phyloP scores from a whole-genome alignment of 176 grass and related monocot species.

The Puccinellia tenuiflora region DNA sequence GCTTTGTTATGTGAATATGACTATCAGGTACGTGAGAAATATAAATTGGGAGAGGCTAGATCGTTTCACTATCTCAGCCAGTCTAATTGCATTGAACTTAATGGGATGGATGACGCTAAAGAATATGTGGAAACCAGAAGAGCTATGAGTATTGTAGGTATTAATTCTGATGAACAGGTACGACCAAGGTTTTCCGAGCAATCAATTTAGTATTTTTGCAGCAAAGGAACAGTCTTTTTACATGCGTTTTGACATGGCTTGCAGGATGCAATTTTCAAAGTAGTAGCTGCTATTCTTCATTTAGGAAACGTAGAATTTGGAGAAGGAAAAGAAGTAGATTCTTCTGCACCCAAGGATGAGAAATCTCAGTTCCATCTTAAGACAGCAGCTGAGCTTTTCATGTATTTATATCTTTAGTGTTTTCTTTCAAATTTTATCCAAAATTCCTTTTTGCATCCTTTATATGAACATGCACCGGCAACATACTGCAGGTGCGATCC shows the following conservation, averaged over 20 bases:
- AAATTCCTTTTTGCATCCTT: neutral
- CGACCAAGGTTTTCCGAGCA: neutral
- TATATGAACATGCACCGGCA: constrained; percentile 14
- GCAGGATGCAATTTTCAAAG: constrained; percentile 94
- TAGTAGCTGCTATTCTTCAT: constrained; percentile 96
- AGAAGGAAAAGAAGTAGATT: constrained; percentile 75
- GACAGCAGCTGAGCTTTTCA: constrained; percentile 94
- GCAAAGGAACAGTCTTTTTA: neutral
- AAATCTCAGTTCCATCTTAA: constrained; percentile 86
- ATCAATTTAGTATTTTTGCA: neutral
- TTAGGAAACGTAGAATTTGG: constrained; percentile 85
- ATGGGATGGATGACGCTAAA: constrained; percentile 76
- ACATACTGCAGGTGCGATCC: constrained; percentile 59
- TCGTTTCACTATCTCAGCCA: constrained; percentile 94
- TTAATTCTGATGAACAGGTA: constrained; percentile 80
- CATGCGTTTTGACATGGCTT: neutral
- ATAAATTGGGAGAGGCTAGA: constrained; percentile 70
- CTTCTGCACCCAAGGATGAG: constrained; percentile 82
- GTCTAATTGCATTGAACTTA: constrained; percentile 80
- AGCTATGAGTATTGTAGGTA: constrained; percentile 91
- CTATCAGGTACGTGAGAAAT: constrained; percentile 59
- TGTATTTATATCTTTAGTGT: constrained; percentile 42
- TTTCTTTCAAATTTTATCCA: constrained; percentile 2
- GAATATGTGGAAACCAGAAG: constrained; percentile 77
- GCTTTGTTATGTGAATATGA: constrained; percentile 13